Percentiles rank a stretch among this genome's conserved stretches.
These are phyloP conservation scores for Globisporangium yorkense DNA, from an alignment of 352 stramenopile genomes.

Conservation along the genomic window DNA sequence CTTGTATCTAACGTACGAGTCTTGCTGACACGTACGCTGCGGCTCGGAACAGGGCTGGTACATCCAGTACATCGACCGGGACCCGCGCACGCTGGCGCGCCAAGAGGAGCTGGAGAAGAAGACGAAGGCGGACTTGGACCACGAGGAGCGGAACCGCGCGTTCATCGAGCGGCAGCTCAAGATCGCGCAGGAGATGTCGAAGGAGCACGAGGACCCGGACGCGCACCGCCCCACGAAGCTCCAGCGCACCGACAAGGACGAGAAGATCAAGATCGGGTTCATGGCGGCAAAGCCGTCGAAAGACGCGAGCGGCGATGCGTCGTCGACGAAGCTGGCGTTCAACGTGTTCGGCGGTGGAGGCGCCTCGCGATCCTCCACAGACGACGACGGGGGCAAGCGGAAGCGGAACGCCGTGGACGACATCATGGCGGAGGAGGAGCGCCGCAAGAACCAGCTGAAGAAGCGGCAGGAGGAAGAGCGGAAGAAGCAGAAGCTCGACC, in stretches of 20 bases:
- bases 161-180: slow-evolving; percentile 79
- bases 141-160: slow-evolving; percentile 77
- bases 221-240: slow-evolving; percentile 57
- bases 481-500: slow-evolving; percentile 55
- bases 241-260: slow-evolving; percentile 33
- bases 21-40: background rate
- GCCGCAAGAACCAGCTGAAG: slow-evolving; percentile 27
- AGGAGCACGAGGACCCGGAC: slow-evolving; percentile 18
- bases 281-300: slow-evolving; percentile 17
- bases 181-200: slow-evolving; percentile 35
- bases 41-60: slow-evolving; percentile 83
- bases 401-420: slow-evolving; percentile 31
- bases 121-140: slow-evolving; percentile 85
- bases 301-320: slow-evolving; percentile 12
- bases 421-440: slow-evolving; percentile 62
- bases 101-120: slow-evolving; percentile 87
- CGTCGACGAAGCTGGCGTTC: slow-evolving; percentile 3
- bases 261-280: slow-evolving; percentile 40
- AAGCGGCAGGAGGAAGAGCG: slow-evolving; percentile 34
- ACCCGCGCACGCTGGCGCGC: slow-evolving; percentile 87
- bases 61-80: slow-evolving; percentile 94
- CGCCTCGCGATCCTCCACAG: background rate
- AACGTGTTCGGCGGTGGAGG: slow-evolving; percentile 12
- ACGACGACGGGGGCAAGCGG: slow-evolving; percentile 14
- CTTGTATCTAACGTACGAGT: too few species aligned